A percentile compares a stretch with the other conserved stretches of the same genome.
Conservation (phyloP, 257 asterid species). For the Anisodus acutangulus region DNA sequence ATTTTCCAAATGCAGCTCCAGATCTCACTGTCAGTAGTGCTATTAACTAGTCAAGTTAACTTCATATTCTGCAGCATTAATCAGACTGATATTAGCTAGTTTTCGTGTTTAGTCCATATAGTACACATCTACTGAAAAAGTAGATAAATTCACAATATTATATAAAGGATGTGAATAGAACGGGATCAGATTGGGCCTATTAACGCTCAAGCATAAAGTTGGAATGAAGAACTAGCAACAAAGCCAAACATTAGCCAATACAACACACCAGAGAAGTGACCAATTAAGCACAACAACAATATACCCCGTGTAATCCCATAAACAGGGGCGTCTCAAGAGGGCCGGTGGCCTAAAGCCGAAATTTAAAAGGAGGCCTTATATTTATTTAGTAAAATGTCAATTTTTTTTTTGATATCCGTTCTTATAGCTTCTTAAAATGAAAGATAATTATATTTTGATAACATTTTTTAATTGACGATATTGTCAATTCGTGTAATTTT, state of each 20-base stretch:
- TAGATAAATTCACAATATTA: not conserved
- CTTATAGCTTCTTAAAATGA: too few species aligned
- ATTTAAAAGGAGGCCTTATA: too few species aligned
- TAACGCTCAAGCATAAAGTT: not conserved
- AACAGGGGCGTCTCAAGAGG: too few species aligned
- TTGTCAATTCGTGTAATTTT: too few species aligned
- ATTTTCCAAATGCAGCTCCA: not conserved
- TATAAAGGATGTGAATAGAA: not conserved
- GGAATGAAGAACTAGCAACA: not conserved
- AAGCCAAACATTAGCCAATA: not conserved
- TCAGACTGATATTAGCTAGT: not conserved
- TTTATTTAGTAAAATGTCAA: too few species aligned
- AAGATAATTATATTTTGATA: too few species aligned
- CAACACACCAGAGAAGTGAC: not conserved
- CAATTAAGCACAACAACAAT: not conserved
- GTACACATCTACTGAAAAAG: not conserved
- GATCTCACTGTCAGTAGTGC: not conserved
- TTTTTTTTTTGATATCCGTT: too few species aligned
- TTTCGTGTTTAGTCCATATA: not conserved
- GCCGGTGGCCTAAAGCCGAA: too few species aligned
- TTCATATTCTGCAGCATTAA: not conserved
- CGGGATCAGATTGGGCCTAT: not conserved
- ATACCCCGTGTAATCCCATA: too few species aligned
- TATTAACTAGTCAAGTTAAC: not conserved
- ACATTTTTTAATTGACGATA: too few species aligned